Conservation (phyloP, 192 early-diverging fungal species). For the Polychytrium aggregatum region DNA sequence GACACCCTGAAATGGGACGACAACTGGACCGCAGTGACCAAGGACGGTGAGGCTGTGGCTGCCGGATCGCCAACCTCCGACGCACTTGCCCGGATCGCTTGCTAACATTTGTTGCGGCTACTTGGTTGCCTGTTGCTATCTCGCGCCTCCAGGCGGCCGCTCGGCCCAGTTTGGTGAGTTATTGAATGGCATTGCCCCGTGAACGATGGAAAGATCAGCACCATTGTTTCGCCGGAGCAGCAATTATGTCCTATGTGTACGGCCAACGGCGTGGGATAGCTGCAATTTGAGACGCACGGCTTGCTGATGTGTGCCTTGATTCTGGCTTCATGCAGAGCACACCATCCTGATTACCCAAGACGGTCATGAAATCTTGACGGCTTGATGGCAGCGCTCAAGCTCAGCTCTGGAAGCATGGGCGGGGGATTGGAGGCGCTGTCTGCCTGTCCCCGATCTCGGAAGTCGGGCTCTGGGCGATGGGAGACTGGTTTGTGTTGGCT, state of each 20-base stretch:
- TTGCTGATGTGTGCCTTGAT: neutral
- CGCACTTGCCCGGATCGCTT: neutral
- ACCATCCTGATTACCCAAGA: slow-evolving; percentile 49
- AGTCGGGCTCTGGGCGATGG: too few species aligned
- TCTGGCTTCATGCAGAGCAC: slow-evolving; percentile 14
- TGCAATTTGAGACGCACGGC: neutral
- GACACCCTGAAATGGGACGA: slow-evolving; percentile 71
- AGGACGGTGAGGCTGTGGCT: slow-evolving; percentile 41
- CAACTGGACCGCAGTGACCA: slow-evolving; percentile 68
- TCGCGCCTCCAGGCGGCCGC: slow-evolving; percentile 40
- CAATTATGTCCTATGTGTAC: too few species aligned
- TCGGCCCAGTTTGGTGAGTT: slow-evolving; percentile 73
- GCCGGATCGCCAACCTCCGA: too few species aligned
- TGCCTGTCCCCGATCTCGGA: too few species aligned
- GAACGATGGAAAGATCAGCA: too few species aligned
- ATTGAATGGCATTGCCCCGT: too few species aligned
- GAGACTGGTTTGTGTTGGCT: too few species aligned
- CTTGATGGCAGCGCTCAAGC: too few species aligned
- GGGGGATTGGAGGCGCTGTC: too few species aligned
- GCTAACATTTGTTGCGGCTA: neutral
- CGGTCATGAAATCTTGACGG: slow-evolving; percentile 65
- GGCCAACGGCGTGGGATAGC: neutral
- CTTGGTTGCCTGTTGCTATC: neutral
- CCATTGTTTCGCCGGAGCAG: too few species aligned
- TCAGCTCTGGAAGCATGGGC: too few species aligned